phyloP scores from a whole-genome alignment of 78 protist species.

The Dictyostelium citrinum region DNA sequence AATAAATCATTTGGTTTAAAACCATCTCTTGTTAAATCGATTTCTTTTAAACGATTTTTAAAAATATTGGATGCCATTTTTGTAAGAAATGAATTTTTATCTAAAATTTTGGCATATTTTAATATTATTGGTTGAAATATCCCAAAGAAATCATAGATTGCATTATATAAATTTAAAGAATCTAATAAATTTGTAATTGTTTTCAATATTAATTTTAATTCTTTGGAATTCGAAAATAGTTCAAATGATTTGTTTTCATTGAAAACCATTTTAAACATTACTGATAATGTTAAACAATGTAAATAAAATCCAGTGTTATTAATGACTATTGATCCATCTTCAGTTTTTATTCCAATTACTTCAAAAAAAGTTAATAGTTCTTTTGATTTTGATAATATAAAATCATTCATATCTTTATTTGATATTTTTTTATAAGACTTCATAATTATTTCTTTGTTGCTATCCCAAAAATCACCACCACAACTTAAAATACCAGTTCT shows the following conservation, averaged over 20 bases:
- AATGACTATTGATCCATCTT: background rate
- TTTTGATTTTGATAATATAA: background rate
- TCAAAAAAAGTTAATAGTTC: background rate
- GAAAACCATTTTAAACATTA: background rate
- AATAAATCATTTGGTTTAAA: background rate
- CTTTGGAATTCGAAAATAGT: background rate
- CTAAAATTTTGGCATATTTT: background rate
- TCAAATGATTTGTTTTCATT: background rate
- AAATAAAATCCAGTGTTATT: background rate
- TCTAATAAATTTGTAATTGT: background rate
- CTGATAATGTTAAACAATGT: background rate
- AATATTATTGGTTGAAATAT: background rate
- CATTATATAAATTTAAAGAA: background rate
- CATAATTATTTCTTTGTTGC: background rate
- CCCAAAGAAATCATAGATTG: background rate
- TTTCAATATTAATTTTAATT: background rate
- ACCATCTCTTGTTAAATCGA: background rate
- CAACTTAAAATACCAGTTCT: background rate
- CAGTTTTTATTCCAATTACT: background rate
- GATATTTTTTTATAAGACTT: background rate
- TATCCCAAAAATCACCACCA: background rate
- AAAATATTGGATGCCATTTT: background rate
- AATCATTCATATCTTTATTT: background rate
- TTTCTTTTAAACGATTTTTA: background rate
- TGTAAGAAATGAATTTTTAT: background rate